Conservation (phyloP, 73 alveolate genomes). For the Stentor roeselii region DNA sequence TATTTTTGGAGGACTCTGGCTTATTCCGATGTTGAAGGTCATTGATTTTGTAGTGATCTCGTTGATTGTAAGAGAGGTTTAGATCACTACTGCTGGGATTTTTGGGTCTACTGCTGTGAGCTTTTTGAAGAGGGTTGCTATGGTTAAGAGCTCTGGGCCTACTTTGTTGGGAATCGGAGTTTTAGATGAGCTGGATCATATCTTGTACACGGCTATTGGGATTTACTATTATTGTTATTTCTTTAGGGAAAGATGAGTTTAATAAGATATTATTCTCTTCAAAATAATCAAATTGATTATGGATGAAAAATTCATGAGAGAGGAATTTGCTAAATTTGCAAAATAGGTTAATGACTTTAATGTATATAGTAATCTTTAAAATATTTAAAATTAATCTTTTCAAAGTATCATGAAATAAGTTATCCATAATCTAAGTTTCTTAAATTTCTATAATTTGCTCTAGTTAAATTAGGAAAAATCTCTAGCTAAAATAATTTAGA, state of each 20-base stretch:
- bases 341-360: no score
- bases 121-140: slow-evolving; percentile 58
- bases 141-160: slow-evolving; percentile 60
- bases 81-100: slow-evolving; percentile 22
- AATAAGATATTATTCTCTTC: no score
- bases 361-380: no score
- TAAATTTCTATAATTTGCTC: no score
- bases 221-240: not conserved
- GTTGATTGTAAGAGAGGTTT: not conserved
- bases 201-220: not conserved
- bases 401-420: no score
- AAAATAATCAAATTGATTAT: no score
- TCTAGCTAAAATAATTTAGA: no score
- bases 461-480: no score
- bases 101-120: slow-evolving; percentile 58
- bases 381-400: no score
- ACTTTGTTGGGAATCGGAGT: slow-evolving; percentile 67
- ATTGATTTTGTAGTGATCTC: not conserved
- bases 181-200: slow-evolving; percentile 48
- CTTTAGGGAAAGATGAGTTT: not conserved
- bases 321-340: no score
- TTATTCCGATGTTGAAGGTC: not conserved
- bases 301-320: no score
- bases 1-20: slow-evolving; percentile 22
- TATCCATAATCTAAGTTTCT: no score